A percentile compares a stretch with the other conserved stretches of the same genome.
Evolutionary conservation across 768 basidiomycete genomes (phyloP).

Genomic region (Udeniomyces megalosporus): DNA sequence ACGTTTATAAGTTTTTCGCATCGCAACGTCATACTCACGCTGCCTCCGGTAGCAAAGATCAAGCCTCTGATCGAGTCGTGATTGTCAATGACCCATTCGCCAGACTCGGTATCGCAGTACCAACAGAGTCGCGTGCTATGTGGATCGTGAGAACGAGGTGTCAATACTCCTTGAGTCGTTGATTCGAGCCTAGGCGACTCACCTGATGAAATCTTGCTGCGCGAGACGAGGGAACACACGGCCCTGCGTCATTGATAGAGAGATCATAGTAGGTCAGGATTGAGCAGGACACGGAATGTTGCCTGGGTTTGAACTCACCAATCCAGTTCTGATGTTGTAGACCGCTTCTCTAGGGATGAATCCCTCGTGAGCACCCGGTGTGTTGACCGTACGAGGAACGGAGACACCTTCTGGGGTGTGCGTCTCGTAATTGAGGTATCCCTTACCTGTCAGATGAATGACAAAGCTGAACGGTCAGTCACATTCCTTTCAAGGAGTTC

Average conservation of each 20-base stretch:
- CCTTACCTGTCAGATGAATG: slow-evolving; percentile 13
- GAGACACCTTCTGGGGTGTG: slow-evolving; percentile 40
- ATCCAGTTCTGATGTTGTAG: slow-evolving; percentile 36
- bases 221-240: slow-evolving; percentile 43
- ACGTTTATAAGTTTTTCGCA: no score
- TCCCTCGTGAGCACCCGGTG: slow-evolving; percentile 42
- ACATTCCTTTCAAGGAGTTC: neutral
- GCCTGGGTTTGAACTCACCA: neutral
- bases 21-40: no score
- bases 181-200: neutral
- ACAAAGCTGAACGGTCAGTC: neutral
- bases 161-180: neutral
- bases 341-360: slow-evolving; percentile 49
- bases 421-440: slow-evolving; percentile 42
- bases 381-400: slow-evolving; percentile 54
- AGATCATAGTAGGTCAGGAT: no score
- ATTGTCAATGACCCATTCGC: slow-evolving; percentile 74
- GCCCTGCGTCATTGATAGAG: neutral
- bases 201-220: slow-evolving; percentile 54
- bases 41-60: slow-evolving; percentile 70
- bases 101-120: slow-evolving; percentile 78
- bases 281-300: no score
- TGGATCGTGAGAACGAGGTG: neutral
- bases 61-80: slow-evolving; percentile 42
- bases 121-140: slow-evolving; percentile 31